Conservation (phyloP, 345 rosid genomes). For the Jatropha curcas region DNA sequence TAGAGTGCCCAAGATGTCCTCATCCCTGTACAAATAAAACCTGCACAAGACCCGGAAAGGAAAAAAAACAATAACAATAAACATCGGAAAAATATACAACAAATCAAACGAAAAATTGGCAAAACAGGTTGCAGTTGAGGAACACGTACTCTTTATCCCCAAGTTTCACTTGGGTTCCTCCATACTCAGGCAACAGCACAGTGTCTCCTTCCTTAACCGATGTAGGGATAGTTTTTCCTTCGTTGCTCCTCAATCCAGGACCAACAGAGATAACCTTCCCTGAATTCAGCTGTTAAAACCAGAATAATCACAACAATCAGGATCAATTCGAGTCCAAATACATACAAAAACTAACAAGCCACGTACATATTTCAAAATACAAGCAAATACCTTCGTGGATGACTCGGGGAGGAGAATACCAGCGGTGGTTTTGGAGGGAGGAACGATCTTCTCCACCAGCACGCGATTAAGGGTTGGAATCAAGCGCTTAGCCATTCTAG, state of each 20-base stretch:
- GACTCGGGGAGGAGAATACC: constrained; percentile 84
- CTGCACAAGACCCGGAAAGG: constrained; percentile 36
- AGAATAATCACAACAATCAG: neutral
- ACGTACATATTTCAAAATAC: neutral
- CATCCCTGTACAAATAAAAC: constrained; percentile 68
- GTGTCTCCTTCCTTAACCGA: constrained; percentile 83
- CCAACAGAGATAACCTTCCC: constrained; percentile 80
- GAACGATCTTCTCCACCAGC: constrained; percentile 69
- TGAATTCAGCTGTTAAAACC: constrained; percentile 61
- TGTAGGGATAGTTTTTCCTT: constrained; percentile 62
- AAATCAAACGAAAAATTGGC: neutral
- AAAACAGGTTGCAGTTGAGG: neutral
- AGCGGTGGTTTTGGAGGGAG: constrained; percentile 73
- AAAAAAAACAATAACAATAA: neutral
- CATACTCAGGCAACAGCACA: constrained; percentile 82
- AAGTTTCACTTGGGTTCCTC: constrained; percentile 76
- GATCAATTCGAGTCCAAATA: neutral
- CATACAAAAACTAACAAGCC: neutral
- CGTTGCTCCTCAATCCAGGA: constrained; percentile 58
- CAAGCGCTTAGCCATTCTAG: constrained; percentile 74
- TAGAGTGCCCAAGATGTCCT: constrained; percentile 80
- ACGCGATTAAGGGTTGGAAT: constrained; percentile 72
- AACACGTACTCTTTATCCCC: constrained; percentile 69
- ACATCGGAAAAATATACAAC: neutral
- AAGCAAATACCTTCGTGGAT: constrained; percentile 48